Conservation (phyloP, 1,139 yeast genomes). For the Trichomonascaceae sp. region DNA sequence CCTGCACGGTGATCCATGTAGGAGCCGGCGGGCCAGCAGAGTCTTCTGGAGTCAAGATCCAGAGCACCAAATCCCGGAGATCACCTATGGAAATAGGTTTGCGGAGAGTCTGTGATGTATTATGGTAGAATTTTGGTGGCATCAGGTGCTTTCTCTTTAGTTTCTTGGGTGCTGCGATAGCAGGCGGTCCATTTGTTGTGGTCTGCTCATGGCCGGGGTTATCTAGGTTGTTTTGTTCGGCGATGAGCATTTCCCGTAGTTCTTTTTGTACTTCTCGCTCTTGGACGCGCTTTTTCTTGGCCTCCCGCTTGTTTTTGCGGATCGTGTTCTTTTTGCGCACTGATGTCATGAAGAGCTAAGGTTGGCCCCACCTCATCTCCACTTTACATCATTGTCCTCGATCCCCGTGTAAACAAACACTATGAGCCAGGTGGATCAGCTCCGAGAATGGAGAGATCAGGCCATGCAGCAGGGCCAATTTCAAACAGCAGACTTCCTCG, state of each 20-base stretch:
- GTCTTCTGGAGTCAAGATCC: conserved; percentile 30
- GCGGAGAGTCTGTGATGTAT: conserved; percentile 7
- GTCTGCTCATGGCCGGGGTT: neutral
- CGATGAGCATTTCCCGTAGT: neutral
- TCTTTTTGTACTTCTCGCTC: neutral
- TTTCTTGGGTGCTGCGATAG: neutral
- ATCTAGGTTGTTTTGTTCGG: neutral
- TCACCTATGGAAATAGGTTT: conserved; percentile 17
- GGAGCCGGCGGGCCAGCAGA: conserved; percentile 12
- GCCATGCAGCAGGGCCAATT: conserved; percentile 89
- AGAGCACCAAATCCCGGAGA: conserved; percentile 41
- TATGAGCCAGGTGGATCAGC: conserved; percentile 69
- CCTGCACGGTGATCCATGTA: conserved; percentile 18
- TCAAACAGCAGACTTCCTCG: conserved; percentile 80
- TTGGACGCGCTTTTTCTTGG: neutral
- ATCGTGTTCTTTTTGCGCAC: neutral
- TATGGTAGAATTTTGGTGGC: conserved; percentile 17
- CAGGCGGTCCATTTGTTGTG: neutral
- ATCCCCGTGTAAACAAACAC: conserved; percentile 6
- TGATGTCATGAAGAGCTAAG: neutral
- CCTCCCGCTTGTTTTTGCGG: neutral
- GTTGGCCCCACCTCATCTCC: neutral
- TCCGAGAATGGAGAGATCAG: conserved; percentile 88
- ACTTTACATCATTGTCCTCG: too few species aligned
- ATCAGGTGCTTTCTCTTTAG: conserved; percentile 11